These are phyloP conservation scores for Pyricularia grisea DNA, from an alignment of 2,329 filamentous ascomycete genomes.

Conservation along the genomic window DNA sequence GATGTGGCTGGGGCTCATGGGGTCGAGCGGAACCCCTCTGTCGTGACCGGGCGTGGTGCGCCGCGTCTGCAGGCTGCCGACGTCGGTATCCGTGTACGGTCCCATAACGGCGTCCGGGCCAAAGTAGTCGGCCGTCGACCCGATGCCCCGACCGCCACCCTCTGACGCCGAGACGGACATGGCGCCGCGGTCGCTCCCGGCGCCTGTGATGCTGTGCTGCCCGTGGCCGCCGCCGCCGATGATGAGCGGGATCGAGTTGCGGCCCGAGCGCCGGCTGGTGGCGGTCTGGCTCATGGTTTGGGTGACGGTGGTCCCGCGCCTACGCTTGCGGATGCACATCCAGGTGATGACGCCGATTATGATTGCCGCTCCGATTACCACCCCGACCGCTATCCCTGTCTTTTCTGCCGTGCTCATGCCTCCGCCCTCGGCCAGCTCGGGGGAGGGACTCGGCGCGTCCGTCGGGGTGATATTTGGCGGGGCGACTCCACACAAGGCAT, in stretches of 20 bases:
- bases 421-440: slow-evolving; percentile 6
- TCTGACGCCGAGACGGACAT: slow-evolving; percentile 23
- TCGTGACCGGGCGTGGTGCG: slow-evolving; percentile 16
- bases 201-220: background rate
- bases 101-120: slow-evolving; percentile 33
- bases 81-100: slow-evolving; percentile 32
- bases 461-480: slow-evolving; percentile 10
- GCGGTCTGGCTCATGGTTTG: slow-evolving; percentile 8
- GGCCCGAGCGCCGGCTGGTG: slow-evolving; percentile 2
- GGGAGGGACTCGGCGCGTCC: slow-evolving; percentile 10
- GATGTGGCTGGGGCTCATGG: slow-evolving; percentile 40
- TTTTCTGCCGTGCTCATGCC: slow-evolving; percentile 38
- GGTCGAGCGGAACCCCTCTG: slow-evolving; percentile 30
- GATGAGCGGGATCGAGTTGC: slow-evolving; percentile 6
- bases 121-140: slow-evolving; percentile 30
- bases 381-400: slow-evolving; percentile 47
- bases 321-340: slow-evolving; percentile 33
- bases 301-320: slow-evolving; percentile 13
- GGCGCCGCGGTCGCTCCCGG: slow-evolving; percentile 11
- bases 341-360: slow-evolving; percentile 34
- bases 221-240: slow-evolving; percentile 5
- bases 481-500: slow-evolving; percentile 28
- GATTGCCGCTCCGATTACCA: slow-evolving; percentile 31
- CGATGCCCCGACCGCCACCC: slow-evolving; percentile 9
- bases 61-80: slow-evolving; percentile 6